These are phyloP conservation scores for Arthrobotrys pseudoclavata DNA, from an alignment of 2,329 filamentous ascomycete species.

Conservation along the genomic window DNA sequence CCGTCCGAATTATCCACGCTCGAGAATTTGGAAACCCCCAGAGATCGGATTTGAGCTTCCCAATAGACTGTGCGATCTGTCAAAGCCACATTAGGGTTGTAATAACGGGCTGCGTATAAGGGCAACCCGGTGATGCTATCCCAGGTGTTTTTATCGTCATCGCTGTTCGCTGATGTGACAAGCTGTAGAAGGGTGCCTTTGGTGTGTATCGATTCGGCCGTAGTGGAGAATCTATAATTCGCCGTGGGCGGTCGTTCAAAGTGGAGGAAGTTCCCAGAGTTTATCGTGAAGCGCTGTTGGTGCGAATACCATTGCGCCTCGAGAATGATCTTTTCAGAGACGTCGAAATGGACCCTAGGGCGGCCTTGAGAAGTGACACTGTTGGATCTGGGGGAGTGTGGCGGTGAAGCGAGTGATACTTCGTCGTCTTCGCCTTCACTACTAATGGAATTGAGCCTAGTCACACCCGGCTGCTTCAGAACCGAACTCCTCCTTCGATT, in stretches of 20 bases:
- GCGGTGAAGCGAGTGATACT: slow-evolving; percentile 26
- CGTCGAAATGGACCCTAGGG: slow-evolving; percentile 53
- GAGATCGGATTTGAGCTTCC: slow-evolving; percentile 44
- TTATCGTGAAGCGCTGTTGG: slow-evolving; percentile 56
- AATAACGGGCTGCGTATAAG: slow-evolving; percentile 54
- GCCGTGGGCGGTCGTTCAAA: slow-evolving; percentile 54
- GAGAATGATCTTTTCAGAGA: slow-evolving; percentile 49
- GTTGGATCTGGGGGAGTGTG: slow-evolving; percentile 55
- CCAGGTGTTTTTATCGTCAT: slow-evolving; percentile 58
- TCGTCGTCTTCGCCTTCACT: slow-evolving; percentile 30
- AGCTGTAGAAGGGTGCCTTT: slow-evolving; percentile 54
- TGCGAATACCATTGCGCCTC: slow-evolving; percentile 58
- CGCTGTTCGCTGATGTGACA: slow-evolving; percentile 44
- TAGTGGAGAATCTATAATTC: slow-evolving; percentile 55
- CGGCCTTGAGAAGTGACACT: slow-evolving; percentile 40
- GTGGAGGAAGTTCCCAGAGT: slow-evolving; percentile 52
- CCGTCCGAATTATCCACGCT: slow-evolving; percentile 40
- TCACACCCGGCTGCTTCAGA: slow-evolving; percentile 30
- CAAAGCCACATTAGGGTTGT: slow-evolving; percentile 36
- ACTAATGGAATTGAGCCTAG: slow-evolving; percentile 39
- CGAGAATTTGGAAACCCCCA: slow-evolving; percentile 57
- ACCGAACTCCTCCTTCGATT: slow-evolving; percentile 41
- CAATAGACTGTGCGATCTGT: slow-evolving; percentile 53
- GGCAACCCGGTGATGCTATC: slow-evolving; percentile 51
- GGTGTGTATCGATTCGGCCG: slow-evolving; percentile 54